A percentile compares a stretch with the other conserved stretches of the same genome.
Conservation (phyloP, 331 rosid genomes). For the Pyracantha coccinea region DNA sequence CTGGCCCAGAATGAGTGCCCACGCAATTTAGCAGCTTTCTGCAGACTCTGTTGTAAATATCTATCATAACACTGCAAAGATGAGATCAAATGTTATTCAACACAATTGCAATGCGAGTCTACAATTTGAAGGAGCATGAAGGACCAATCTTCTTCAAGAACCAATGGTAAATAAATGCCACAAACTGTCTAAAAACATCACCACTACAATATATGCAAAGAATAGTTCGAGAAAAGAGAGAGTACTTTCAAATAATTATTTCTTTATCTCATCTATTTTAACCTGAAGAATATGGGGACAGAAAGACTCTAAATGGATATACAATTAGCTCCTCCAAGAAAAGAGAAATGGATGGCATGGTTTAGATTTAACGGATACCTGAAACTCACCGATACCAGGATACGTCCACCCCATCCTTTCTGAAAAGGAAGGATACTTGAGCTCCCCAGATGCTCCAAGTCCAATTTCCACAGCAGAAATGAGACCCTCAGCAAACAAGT, state of each 20-base stretch:
- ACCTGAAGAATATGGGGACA: not conserved
- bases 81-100: not conserved
- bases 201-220: not conserved
- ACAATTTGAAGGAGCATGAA: not conserved
- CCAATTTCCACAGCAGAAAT: constrained; percentile 84
- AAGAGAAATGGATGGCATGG: not conserved
- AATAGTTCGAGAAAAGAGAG: not conserved
- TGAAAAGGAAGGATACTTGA: constrained; percentile 87
- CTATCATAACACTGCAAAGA: constrained; percentile 85
- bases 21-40: constrained; percentile 75
- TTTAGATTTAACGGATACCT: constrained; percentile 54
- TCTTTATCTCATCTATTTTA: not conserved
- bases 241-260: not conserved
- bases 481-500: constrained; percentile 69
- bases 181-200: not conserved
- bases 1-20: constrained; percentile 95
- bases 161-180: not conserved
- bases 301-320: not conserved
- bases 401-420: constrained; percentile 96
- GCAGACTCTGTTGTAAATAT: constrained; percentile 73
- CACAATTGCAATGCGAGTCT: not conserved
- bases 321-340: not conserved
- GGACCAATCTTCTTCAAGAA: not conserved
- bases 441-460: constrained; percentile 93
- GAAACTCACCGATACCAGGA: constrained; percentile 99